Base-by-base conservation (phyloP, 2,329 filamentous ascomycete species). In the Colletotrichum sp. region DNA sequence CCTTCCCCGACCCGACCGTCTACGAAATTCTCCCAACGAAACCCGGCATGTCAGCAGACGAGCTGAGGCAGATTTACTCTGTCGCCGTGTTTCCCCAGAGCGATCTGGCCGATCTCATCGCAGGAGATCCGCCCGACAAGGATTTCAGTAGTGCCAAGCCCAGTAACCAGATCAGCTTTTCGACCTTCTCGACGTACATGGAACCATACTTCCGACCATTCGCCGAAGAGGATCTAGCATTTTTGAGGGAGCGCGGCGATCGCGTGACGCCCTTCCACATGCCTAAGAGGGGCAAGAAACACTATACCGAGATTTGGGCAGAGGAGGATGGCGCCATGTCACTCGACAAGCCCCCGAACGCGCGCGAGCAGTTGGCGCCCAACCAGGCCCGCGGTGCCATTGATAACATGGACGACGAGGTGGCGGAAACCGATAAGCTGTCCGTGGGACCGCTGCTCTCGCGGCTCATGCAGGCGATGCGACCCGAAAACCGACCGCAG, bases 141-240 rank as follows among this genome's bases (percentile, higher is more conserved):
- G 97, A 99, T 86, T 99, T 98, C 82, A 98, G 95, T 83, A 98
- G 92, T 82, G 94, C 95, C 39, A 99, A 99, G 83, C 96, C 96
- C 7, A 93, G 93, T 25, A 98, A 96, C 81, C 97, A 99, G 87
- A 97, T 99, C 83, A 96, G 95, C 83, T 97, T 97, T 79, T 94
- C 92, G 72, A 98, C 96, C 3, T 99, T 99, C 84, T 93, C 94
- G n/a, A 93, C 94, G 8, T 98, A 97, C 82, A 91, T 98, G 71
- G 97, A 99, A 78, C 95, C 96, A 0, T 99, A 95, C 86, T 97
- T 98, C 79, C 92, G 96, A 8, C 93, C 94, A 0, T 94, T 98
- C 80, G 95, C 94, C 1, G 97, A 99, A 82, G 97, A 99, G 83
- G 97, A 99, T 82, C 91, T 98, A 62, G 95, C 95, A 1, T 99